phyloP scores from a whole-genome alignment of 257 asterid species.

The Agastache rugosa region DNA sequence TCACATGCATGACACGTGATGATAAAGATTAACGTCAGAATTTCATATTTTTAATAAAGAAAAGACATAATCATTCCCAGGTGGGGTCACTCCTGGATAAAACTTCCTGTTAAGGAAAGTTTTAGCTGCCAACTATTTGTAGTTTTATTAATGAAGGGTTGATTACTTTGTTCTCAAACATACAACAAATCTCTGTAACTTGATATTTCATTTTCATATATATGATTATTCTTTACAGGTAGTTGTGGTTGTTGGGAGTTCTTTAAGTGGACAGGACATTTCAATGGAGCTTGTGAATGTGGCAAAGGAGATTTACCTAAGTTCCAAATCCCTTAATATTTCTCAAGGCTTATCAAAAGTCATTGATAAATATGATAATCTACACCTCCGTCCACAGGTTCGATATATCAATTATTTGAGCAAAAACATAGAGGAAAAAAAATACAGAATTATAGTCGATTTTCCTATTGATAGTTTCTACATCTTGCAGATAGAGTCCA shows the following conservation, averaged over 20 bases:
- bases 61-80: background rate
- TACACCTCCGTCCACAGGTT: slow-evolving; percentile 77
- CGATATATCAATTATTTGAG: slow-evolving; percentile 6
- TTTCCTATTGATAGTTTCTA: background rate
- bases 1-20: background rate
- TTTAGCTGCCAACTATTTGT: background rate
- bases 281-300: slow-evolving; percentile 76
- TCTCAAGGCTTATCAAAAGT: slow-evolving; percentile 74
- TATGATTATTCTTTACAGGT: slow-evolving; percentile 49
- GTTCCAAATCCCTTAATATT: slow-evolving; percentile 55
- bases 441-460: background rate
- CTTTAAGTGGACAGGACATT: slow-evolving; percentile 87
- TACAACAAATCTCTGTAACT: background rate
- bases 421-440: background rate
- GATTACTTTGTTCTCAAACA: slow-evolving; percentile 44
- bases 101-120: slow-evolving; percentile 47
- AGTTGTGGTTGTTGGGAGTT: slow-evolving; percentile 85
- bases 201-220: background rate
- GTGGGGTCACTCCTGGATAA: slow-evolving; percentile 30
- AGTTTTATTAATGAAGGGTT: slow-evolving; percentile 21
- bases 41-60: slow-evolving; percentile 6
- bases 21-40: background rate
- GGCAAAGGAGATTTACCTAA: slow-evolving; percentile 79
- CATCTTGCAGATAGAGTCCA: slow-evolving; percentile 68
- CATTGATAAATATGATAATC: slow-evolving; percentile 59